Evolutionary conservation across 441 rosid genomes (phyloP).

Genomic region (Erodium texanum): DNA sequence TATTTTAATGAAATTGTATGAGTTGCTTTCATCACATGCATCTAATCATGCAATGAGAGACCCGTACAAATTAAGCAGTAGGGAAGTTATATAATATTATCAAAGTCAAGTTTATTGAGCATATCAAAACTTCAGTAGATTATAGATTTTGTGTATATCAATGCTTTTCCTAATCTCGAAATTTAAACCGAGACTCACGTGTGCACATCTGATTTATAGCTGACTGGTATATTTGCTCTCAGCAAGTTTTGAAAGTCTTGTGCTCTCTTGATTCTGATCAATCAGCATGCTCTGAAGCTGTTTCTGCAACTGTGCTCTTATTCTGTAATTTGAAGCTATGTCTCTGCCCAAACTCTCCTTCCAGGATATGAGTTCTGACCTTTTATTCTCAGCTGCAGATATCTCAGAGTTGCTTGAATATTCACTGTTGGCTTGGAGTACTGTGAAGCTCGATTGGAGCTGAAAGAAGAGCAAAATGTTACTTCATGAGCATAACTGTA

Average conservation of each 20-base stretch:
- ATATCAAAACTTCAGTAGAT: too few relatives aligned
- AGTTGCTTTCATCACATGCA: too few relatives aligned
- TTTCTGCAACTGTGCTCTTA: constrained; percentile 29
- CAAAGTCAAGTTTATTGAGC: too few relatives aligned
- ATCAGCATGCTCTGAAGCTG: constrained; percentile 21
- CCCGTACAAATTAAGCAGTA: too few relatives aligned
- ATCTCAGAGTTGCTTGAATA: constrained; percentile 25
- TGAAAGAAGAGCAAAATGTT: constrained; percentile 14
- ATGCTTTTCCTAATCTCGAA: too few relatives aligned
- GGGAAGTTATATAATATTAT: too few relatives aligned
- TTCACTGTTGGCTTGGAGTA: constrained; percentile 34
- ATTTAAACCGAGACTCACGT: too few relatives aligned
- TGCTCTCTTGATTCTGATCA: constrained; percentile 10
- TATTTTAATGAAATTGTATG: too few relatives aligned
- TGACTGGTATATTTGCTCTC: constrained; percentile 1
- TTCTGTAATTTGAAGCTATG: constrained; percentile 26
- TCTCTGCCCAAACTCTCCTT: constrained; percentile 26
- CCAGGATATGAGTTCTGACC: constrained; percentile 25
- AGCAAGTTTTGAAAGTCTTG: not conserved
- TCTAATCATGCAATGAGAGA: too few relatives aligned
- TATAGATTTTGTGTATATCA: too few relatives aligned
- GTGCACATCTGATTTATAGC: not conserved
- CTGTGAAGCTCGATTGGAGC: constrained; percentile 26
- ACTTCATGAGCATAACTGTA: not conserved
- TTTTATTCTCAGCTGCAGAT: constrained; percentile 36